A percentile compares a stretch with the other conserved stretches of the same genome.
Conservation (phyloP, 495 filamentous ascomycete genomes). For the Umbilicaria muhlenbergii region DNA sequence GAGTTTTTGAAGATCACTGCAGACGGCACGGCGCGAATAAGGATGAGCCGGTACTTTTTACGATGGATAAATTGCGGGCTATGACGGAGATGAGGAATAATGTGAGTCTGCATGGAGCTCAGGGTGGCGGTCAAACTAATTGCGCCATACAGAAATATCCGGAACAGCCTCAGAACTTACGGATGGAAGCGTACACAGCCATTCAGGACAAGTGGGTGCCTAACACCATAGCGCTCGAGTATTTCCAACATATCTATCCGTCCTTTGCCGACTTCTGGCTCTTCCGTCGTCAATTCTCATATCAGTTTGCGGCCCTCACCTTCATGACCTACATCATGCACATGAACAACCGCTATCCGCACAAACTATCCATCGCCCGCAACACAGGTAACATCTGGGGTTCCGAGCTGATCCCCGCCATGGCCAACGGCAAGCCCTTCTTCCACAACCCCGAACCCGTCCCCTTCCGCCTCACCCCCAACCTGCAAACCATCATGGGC, state of each 20-base stretch:
- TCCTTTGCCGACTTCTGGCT: constrained; percentile 92
- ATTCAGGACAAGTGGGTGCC: constrained; percentile 89
- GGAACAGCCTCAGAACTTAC: constrained; percentile 54
- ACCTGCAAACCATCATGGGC: constrained; percentile 88
- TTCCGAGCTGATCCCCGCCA: constrained; percentile 73
- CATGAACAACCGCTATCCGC: constrained; percentile 85
- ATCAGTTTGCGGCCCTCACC: constrained; percentile 88
- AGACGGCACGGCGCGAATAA: constrained; percentile 70
- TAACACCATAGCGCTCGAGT: constrained; percentile 61
- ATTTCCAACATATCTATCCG: constrained; percentile 80
- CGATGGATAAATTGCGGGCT: constrained; percentile 78
- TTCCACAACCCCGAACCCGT: constrained; percentile 93
- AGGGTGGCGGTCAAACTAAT: constrained; percentile 7
- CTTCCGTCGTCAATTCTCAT: constrained; percentile 89
- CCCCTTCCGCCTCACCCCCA: constrained; percentile 92
- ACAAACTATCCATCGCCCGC: constrained; percentile 84
- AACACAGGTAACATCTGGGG: constrained; percentile 91
- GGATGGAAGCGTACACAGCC: constrained; percentile 71
- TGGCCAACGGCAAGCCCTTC: constrained; percentile 63
- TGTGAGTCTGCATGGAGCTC: constrained; percentile 23
- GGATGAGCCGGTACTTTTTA: constrained; percentile 88
- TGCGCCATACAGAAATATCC: constrained; percentile 34
- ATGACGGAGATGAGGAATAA: constrained; percentile 50
- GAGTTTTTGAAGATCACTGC: constrained; percentile 90
- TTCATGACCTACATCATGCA: constrained; percentile 98